phyloP scores from a whole-genome alignment of 2,329 filamentous ascomycete genomes.

The Fusarium sororula region DNA sequence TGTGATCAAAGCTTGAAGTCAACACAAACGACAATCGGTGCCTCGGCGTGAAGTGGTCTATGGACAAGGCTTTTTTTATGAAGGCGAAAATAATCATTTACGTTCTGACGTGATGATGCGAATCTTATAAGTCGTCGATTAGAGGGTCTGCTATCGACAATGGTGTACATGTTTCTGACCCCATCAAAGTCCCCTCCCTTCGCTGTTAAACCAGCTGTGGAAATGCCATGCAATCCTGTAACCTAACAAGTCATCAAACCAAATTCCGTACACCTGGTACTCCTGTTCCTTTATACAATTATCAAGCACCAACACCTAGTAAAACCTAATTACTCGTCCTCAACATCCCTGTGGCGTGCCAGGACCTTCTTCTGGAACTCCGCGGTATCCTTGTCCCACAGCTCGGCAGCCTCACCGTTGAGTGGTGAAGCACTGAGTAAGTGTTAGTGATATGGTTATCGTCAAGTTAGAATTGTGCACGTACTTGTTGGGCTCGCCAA shows the following conservation, averaged over 20 bases:
- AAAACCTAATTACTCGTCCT: conserved; percentile 62
- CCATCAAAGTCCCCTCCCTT: conserved; percentile 30
- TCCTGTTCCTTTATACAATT: conserved; percentile 52
- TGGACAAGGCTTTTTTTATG: conserved; percentile 33
- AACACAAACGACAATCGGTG: conserved; percentile 40
- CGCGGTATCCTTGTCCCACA: conserved; percentile 89
- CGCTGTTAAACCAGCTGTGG: conserved; percentile 30
- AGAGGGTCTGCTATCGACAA: conserved; percentile 41
- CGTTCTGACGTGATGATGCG: conserved; percentile 35
- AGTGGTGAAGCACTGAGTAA: conserved; percentile 77
- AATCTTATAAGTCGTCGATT: conserved; percentile 40
- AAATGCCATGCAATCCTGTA: conserved; percentile 48
- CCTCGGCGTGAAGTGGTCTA: conserved; percentile 42
- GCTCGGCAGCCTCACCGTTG: conserved; percentile 93
- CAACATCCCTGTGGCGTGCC: conserved; percentile 69
- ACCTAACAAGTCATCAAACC: conserved; percentile 45
- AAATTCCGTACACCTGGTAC: conserved; percentile 49
- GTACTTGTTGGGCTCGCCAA: conserved; percentile 98
- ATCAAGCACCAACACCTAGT: conserved; percentile 27
- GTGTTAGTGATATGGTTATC: conserved; percentile 30
- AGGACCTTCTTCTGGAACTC: conserved; percentile 85
- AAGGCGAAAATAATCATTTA: conserved; percentile 37
- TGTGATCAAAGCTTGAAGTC: conserved; percentile 48
- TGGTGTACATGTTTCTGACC: conserved; percentile 39
- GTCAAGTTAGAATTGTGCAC: conserved; percentile 45